A percentile compares a stretch with the other conserved stretches of the same genome.
Conservation (phyloP, 768 basidiomycete species). For the Collybiopsis confluens region DNA sequence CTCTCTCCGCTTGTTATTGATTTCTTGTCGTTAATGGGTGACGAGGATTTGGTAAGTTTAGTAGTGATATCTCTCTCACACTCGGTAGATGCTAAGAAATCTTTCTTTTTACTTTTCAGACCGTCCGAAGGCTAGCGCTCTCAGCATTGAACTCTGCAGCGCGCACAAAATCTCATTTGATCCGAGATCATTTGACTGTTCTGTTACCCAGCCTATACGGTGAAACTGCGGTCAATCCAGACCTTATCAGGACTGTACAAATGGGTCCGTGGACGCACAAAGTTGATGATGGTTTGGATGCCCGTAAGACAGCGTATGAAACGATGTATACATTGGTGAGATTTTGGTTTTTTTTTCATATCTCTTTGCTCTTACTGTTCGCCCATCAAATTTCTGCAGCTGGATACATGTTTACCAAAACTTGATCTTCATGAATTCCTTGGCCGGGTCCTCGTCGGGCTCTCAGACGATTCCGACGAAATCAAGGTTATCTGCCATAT, state of each 20-base stretch:
- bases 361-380: not conserved
- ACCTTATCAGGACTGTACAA: conserved; percentile 84
- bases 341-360: conserved; percentile 2
- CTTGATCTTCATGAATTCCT: conserved; percentile 88
- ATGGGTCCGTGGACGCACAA: conserved; percentile 98
- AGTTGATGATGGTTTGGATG: conserved; percentile 94
- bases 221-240: conserved; percentile 76
- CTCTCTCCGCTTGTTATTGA: conserved; percentile 86
- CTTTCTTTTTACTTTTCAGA: too few species aligned
- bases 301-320: conserved; percentile 96
- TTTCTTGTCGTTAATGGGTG: conserved; percentile 88
- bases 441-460: conserved; percentile 71
- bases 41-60: conserved; percentile 76
- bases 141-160: conserved; percentile 93
- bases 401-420: conserved; percentile 86
- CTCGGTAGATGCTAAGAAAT: too few species aligned
- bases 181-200: conserved; percentile 74
- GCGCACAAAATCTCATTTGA: conserved; percentile 88
- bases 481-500: conserved; percentile 97
- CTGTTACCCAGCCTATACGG: conserved; percentile 82
- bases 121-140: conserved; percentile 84
- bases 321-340: conserved; percentile 92
- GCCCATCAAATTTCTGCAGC: conserved; percentile 34
- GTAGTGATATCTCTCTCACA: not conserved
- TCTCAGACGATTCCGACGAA: conserved; percentile 89